Evolutionary conservation across 2,329 filamentous ascomycete species (phyloP).

Genomic region (Emergomyces orientalis): DNA sequence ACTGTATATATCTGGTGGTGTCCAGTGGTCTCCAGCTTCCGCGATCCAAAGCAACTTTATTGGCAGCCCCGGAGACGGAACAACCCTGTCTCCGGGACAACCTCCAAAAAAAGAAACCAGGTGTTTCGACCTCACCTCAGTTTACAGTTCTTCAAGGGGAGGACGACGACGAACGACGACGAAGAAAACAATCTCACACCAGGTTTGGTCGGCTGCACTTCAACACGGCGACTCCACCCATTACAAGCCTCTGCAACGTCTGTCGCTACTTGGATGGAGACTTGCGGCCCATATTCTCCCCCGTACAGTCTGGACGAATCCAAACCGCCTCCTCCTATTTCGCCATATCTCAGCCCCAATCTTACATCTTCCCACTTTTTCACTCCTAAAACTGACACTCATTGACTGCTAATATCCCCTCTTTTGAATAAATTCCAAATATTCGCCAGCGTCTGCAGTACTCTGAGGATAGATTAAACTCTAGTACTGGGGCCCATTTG

Average conservation of each 20-base stretch:
- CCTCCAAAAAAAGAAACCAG: constrained; percentile 11
- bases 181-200: neutral
- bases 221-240: neutral
- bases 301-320: neutral
- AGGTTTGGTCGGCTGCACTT: neutral
- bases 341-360: neutral
- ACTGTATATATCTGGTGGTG: neutral
- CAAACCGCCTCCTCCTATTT: neutral
- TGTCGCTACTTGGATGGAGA: neutral
- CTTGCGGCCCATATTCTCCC: neutral
- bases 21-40: constrained; percentile 5
- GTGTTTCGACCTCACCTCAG: neutral
- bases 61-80: constrained; percentile 8
- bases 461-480: constrained; percentile 6
- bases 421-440: neutral
- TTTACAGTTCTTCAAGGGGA: neutral
- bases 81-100: constrained; percentile 6
- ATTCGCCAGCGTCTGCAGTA: neutral
- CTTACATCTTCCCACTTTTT: neutral
- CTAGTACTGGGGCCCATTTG: constrained; percentile 4
- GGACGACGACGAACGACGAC: neutral
- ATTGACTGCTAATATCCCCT: neutral
- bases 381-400: neutral
- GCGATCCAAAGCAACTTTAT: too few relatives aligned
- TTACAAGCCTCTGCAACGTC: neutral